Conservation (phyloP, 2,329 filamentous ascomycete species). For the Diaporthe humulicola region DNA sequence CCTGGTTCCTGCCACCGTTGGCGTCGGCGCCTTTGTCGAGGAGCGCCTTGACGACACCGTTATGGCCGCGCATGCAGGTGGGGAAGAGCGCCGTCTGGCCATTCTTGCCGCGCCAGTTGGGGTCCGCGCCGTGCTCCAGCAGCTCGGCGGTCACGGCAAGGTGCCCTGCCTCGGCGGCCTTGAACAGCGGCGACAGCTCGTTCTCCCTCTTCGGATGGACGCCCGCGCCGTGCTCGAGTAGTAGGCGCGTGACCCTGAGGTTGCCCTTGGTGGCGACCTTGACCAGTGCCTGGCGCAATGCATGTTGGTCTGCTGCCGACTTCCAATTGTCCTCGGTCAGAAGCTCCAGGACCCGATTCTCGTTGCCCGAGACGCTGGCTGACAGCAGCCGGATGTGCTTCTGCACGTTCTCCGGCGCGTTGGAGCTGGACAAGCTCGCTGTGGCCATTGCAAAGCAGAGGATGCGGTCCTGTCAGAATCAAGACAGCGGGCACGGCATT, state of each 20-base stretch:
- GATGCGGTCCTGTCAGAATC: neutral
- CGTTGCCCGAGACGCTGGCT: constrained; percentile 54
- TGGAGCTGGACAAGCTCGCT: constrained; percentile 52
- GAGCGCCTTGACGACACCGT: constrained; percentile 49
- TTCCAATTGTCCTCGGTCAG: constrained; percentile 53
- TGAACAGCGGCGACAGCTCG: constrained; percentile 53
- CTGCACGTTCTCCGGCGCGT: constrained; percentile 48
- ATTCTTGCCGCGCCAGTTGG: constrained; percentile 48
- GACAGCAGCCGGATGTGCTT: constrained; percentile 53
- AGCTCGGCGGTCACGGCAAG: constrained; percentile 50
- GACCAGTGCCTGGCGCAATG: constrained; percentile 54
- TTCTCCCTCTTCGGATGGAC: constrained; percentile 50
- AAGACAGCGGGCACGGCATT: neutral
- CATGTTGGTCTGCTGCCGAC: constrained; percentile 50
- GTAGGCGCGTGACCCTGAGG: constrained; percentile 51
- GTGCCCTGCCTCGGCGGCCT: constrained; percentile 55
- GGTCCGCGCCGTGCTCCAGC: constrained; percentile 49
- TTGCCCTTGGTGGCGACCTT: constrained; percentile 53
- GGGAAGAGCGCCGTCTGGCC: constrained; percentile 54
- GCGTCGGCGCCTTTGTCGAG: constrained; percentile 50
- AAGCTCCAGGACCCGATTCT: constrained; percentile 52
- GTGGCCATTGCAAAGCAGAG: constrained; percentile 17
- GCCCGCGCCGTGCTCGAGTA: constrained; percentile 55
- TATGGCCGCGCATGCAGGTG: constrained; percentile 51
- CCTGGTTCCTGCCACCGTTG: constrained; percentile 50